Evolutionary conservation across 768 basidiomycete genomes (phyloP), one percentile per base, ranked within the genome.

Genomic region (Suillus subaureus): DNA sequence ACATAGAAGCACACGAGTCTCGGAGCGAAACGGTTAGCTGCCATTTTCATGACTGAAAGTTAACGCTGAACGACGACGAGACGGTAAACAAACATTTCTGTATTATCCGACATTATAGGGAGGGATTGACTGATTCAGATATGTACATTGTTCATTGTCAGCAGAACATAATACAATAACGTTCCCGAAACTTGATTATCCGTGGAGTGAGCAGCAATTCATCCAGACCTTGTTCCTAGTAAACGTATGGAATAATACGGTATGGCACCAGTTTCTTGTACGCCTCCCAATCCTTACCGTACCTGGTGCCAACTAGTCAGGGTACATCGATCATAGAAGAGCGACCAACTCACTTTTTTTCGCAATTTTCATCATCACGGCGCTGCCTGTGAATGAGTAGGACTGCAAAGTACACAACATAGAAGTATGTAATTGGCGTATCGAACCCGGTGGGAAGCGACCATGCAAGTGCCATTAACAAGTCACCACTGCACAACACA

Each of bases 391-490:
- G 97, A 40, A 95, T 81, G 66, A 99, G 89, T 31, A 99, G 85
- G 42, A 97, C 85, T 4, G 85, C 82, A 71, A 99, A 99, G 81
- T 97, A 99, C 66, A 82, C 73, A 35, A 93, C 86, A 73, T 99
- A 99, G 81, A 96, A 99, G 81, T 98, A 96, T 6, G 97, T 96
- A 75, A 99, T 86, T 28, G 96, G 97, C 0, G 95, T 96, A 54
- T 88, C 82, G 77, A 97, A 94, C 6, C 93, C 94, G 1, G 94
- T 96, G 0, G 96, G 92, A 21, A 98, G 84, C 63, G 90, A 97
- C 96, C 97, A 99, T 0, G 95, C 92, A 54, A 94, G 78, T 28
- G 88, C 89, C 92, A 97, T 97, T 64, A 97, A 77, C 69, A 95
- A 82, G 72, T 96, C 95, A 26, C 92, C 92, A 52, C 92, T 93